Percentiles rank a stretch among this genome's conserved stretches.
phyloP scores from a whole-genome alignment of 1,284 basidiomycete genomes.

The Pseudozyma flocculosa region DNA sequence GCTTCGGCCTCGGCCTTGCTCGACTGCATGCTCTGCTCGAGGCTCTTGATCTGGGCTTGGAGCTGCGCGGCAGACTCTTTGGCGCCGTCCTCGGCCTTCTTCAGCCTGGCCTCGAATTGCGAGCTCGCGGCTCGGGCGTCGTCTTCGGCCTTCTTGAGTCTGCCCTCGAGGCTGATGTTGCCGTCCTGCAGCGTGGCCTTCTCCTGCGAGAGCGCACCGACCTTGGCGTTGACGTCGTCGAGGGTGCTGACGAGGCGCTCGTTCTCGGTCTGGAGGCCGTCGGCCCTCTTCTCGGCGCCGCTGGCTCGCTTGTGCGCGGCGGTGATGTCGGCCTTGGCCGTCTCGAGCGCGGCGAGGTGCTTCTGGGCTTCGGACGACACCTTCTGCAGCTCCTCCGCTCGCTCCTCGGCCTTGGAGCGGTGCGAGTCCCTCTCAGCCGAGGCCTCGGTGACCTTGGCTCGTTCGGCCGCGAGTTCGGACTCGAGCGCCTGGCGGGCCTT shows the following conservation, averaged over 20 bases:
- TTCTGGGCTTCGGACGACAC: constrained; percentile 10
- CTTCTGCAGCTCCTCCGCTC: constrained; percentile 10
- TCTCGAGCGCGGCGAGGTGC: constrained; percentile 8
- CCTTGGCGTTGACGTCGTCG: constrained; percentile 12
- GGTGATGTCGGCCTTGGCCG: constrained; percentile 11
- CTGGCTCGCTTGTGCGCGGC: constrained; percentile 8
- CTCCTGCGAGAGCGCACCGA: constrained; percentile 15
- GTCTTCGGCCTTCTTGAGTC: constrained; percentile 18
- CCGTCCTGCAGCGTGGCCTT: constrained; percentile 15
- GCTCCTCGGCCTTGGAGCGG: not conserved
- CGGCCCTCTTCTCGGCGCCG: constrained; percentile 16
- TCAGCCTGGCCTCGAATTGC: not conserved
- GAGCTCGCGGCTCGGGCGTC: constrained; percentile 1
- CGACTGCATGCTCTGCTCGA: constrained; percentile 7
- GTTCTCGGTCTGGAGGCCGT: constrained; percentile 16
- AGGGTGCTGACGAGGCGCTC: constrained; percentile 17
- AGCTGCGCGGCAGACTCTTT: too few relatives aligned
- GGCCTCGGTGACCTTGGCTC: not conserved
- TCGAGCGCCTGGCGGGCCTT: constrained; percentile 3
- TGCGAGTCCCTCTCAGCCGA: constrained; percentile 2
- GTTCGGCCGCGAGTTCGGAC: constrained; percentile 5
- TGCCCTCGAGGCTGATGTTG: constrained; percentile 11
- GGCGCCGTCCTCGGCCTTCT: not conserved
- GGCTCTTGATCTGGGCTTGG: constrained; percentile 12
- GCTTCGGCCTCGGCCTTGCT: constrained; percentile 8